Evolutionary conservation across 1,139 yeast species (phyloP).

Genomic region (Geotrichum siamense): DNA sequence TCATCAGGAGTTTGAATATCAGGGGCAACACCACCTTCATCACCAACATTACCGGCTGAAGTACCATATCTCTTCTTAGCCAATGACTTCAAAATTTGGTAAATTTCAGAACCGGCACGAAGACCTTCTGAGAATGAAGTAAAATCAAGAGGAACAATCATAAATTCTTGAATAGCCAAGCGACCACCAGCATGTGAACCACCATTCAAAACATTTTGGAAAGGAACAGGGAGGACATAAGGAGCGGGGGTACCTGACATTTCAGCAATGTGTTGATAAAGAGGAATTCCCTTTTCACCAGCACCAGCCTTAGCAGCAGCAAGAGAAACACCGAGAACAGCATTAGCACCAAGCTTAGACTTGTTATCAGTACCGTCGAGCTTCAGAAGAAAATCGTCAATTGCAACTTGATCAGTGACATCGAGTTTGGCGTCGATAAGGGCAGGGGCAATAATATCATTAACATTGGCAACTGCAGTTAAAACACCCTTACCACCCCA

Average conservation of each 20-base stretch:
- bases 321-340: constrained; percentile 89
- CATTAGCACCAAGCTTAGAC: constrained; percentile 91
- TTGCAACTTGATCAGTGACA: constrained; percentile 67
- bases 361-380: constrained; percentile 94
- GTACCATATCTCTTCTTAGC: constrained; percentile 92
- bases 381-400: constrained; percentile 68
- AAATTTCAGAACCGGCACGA: constrained; percentile 93
- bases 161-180: constrained; percentile 96
- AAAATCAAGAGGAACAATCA: constrained; percentile 93
- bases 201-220: constrained; percentile 97
- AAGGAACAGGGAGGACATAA: constrained; percentile 87
- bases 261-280: constrained; percentile 77
- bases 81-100: constrained; percentile 85
- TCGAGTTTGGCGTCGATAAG: constrained; percentile 64
- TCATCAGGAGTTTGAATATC: constrained; percentile 86
- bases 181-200: constrained; percentile 99
- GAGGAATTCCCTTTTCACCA: constrained; percentile 78
- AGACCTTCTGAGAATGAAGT: constrained; percentile 83
- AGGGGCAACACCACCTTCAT: constrained; percentile 99
- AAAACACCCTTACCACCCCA: constrained; percentile 96
- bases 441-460: constrained; percentile 84
- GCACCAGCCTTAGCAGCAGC: constrained; percentile 95
- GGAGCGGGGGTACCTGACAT: constrained; percentile 60
- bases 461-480: constrained; percentile 89
- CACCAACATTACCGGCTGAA: constrained; percentile 98